Evolutionary conservation across 1,284 basidiomycete species (phyloP), one percentile per base, ranked within the genome.

Genomic region (Melampsora americana): DNA sequence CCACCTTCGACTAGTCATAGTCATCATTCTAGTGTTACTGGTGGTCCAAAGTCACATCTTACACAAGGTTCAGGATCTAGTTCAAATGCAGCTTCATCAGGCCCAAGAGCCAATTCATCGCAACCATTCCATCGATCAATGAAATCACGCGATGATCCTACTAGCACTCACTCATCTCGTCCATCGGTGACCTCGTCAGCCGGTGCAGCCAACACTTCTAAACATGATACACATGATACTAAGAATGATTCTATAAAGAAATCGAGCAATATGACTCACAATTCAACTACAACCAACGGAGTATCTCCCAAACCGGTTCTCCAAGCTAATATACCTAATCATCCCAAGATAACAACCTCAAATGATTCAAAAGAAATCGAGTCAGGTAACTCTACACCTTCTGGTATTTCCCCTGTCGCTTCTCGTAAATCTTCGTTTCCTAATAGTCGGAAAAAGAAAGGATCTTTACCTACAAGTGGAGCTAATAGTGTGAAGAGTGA

Each of bases 341-440:
- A 72, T 20, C 32, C 59, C 42, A 59, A 60, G 5, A n/a, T 60
- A 11, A 62, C 42, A 46, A 30, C 61, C 46, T 39, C 35, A 14
- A n/a, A 18, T 30, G 69, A 64, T 46, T 56, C 48, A 26, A 12
- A 44, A 20, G 48, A 59, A 64, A 53, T 62, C 14, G 46, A 64
- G 16, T 50, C 69, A 23, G 62, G 59, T 72, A 62, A 65, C 44
- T 53, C 60, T 20, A n/a, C 28, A 18, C 16, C 30, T 62, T 62
- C 26, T 35, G 28, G 18, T 4, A 26, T 32, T 62, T 62, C 71
- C 5, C 61, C 69, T 23, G 68, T 53, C 16, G 42, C 69, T 16
- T 73, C 71, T 11, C 64, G 71, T 35, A 73, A 73, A 72, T 72
- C 69, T 9, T 72, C 69, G 1, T 64, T 72, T 65, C 59, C 48